Evolutionary conservation across 2,329 filamentous ascomycete species (phyloP).

Genomic region (Parastagonospora avenae): DNA sequence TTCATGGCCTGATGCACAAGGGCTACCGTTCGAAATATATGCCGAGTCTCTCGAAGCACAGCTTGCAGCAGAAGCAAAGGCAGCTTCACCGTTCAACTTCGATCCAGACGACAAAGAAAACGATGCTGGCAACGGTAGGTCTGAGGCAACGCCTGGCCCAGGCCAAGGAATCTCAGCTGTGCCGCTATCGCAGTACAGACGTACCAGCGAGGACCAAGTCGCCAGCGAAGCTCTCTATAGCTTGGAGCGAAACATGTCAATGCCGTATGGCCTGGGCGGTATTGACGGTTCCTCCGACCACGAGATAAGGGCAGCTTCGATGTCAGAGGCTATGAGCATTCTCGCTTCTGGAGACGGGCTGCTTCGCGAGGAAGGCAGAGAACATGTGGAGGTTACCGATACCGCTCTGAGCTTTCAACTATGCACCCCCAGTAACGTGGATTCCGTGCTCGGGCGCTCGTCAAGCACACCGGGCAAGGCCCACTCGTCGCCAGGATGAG

Average conservation of each 20-base stretch:
- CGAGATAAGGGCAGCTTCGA: background rate
- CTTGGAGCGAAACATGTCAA: background rate
- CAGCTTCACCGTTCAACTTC: slow-evolving; percentile 20
- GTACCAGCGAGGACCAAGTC: slow-evolving; percentile 1
- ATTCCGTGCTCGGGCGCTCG: no score
- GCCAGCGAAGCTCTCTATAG: slow-evolving; percentile 13
- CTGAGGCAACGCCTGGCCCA: slow-evolving; percentile 2
- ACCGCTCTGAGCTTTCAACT: no score
- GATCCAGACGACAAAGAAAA: slow-evolving; percentile 33
- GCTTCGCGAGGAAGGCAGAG: no score
- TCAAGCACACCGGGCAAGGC: no score
- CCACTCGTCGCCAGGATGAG: no score
- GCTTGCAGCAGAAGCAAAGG: slow-evolving; percentile 18
- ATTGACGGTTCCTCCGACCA: slow-evolving; percentile 6
- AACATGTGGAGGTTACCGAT: no score
- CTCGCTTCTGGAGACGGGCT: no score
- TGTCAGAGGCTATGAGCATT: slow-evolving; percentile 8
- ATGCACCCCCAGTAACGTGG: no score
- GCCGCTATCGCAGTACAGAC: slow-evolving; percentile 17
- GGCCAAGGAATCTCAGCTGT: slow-evolving; percentile 16
- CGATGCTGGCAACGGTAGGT: slow-evolving; percentile 3
- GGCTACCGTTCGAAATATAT: slow-evolving; percentile 20
- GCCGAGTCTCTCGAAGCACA: slow-evolving; percentile 25
- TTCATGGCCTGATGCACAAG: slow-evolving; percentile 10
- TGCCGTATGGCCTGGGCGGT: slow-evolving; percentile 22